These are phyloP conservation scores for Ascochyta pisi DNA, from an alignment of 2,329 filamentous ascomycete genomes.

Conservation along the genomic window DNA sequence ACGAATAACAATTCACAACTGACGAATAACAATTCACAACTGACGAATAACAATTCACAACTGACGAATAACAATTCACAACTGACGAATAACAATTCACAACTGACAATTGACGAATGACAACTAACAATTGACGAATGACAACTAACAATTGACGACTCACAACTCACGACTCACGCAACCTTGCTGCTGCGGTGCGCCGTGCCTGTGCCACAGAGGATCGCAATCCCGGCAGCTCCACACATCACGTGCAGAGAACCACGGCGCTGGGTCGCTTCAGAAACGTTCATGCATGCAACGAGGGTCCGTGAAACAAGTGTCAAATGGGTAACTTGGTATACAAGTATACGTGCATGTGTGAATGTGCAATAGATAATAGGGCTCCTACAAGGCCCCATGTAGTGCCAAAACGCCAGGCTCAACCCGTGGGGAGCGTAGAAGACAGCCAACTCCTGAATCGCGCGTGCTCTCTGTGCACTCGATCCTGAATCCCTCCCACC, in stretches of 20 bases:
- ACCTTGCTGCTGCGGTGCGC: neutral
- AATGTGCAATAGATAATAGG: constrained; percentile 22
- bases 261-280: constrained; percentile 18
- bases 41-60: too few species aligned
- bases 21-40: too few species aligned
- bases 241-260: constrained; percentile 27
- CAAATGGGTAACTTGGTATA: neutral
- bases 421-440: constrained; percentile 42
- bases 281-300: constrained; percentile 2
- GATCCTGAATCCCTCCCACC: too few species aligned
- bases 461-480: neutral
- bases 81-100: too few species aligned
- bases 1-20: too few species aligned
- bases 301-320: neutral
- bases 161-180: neutral
- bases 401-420: constrained; percentile 37
- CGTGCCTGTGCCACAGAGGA: constrained; percentile 22
- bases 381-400: constrained; percentile 23
- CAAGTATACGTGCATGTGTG: neutral
- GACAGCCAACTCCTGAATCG: neutral
- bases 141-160: too few species aligned
- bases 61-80: too few species aligned
- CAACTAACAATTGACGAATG: too few species aligned
- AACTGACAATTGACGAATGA: too few species aligned
- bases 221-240: constrained; percentile 10